Conservation (phyloP, 2,329 filamentous ascomycete genomes). For the Ophiostoma sp. region DNA sequence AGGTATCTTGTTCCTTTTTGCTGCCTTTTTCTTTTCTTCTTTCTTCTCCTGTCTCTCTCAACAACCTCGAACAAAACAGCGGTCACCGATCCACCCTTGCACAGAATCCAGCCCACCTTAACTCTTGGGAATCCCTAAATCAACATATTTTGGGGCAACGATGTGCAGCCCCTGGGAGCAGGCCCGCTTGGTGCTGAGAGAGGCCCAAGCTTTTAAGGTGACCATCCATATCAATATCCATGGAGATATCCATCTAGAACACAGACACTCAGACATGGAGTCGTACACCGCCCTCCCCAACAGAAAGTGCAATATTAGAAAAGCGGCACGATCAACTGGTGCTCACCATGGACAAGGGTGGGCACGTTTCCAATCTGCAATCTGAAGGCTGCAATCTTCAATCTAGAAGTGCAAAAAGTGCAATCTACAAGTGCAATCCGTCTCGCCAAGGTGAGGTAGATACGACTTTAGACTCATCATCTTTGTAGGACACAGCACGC, state of each 20-base stretch:
- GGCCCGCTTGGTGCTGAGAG: constrained; percentile 12
- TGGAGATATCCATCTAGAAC: not conserved
- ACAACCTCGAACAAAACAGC: constrained; percentile 17
- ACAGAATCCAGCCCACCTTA: not conserved
- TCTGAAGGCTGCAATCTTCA: not conserved
- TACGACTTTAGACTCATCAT: not conserved
- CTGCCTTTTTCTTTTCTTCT: not conserved
- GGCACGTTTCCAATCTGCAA: not conserved
- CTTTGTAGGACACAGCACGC: not conserved
- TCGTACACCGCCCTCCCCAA: constrained; percentile 14
- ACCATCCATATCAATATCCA: not conserved
- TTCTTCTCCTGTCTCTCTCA: not conserved
- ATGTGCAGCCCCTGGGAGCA: not conserved
- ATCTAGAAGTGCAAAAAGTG: not conserved
- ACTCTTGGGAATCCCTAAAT: not conserved
- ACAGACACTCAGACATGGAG: not conserved
- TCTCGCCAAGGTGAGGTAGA: not conserved
- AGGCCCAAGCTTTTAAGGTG: constrained; percentile 16
- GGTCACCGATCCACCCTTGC: constrained; percentile 11
- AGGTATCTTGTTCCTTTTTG: not conserved
- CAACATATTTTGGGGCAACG: constrained; percentile 14
- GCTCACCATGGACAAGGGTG: not conserved
- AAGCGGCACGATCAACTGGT: constrained; percentile 11
- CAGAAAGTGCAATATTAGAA: constrained; percentile 17
- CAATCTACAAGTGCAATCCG: not conserved